Conservation (phyloP, 441 rosid genomes). For the Pelargonium cotyledonis region DNA sequence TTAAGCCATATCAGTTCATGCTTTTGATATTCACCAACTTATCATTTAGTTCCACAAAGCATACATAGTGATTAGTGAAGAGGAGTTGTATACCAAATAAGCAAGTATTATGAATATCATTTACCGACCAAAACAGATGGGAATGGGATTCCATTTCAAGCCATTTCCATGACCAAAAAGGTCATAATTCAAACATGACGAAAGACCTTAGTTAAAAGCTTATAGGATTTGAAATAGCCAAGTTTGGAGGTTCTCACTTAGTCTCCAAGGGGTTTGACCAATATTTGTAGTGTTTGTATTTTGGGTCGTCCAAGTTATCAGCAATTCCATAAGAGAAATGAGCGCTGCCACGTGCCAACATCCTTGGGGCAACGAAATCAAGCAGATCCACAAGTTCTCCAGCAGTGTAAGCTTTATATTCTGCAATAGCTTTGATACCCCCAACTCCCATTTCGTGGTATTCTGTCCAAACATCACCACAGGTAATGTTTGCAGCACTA, state of each 20-base stretch:
- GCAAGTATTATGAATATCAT: background rate
- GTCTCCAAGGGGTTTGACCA: constrained; percentile 98
- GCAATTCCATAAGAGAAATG: constrained; percentile 97
- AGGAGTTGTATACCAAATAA: background rate
- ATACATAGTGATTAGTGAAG: background rate
- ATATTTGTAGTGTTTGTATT: constrained; percentile 66
- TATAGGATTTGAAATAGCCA: background rate
- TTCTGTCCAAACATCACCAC: constrained; percentile 92
- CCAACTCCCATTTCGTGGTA: constrained; percentile 90
- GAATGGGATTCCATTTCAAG: too few relatives aligned
- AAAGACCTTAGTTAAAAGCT: background rate
- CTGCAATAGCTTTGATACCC: constrained; percentile 79
- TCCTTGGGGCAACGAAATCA: constrained; percentile 80
- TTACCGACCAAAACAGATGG: background rate
- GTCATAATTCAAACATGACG: background rate
- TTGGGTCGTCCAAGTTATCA: constrained; percentile 80
- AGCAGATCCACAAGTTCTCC: constrained; percentile 61
- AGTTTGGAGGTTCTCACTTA: constrained; percentile 42
- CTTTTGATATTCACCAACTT: background rate
- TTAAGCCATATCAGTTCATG: background rate
- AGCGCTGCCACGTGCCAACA: constrained; percentile 83
- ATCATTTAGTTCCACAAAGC: background rate
- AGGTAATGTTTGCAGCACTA: constrained; percentile 59
- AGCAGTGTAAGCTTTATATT: constrained; percentile 71
- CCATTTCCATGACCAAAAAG: background rate